phyloP scores from a whole-genome alignment of 2,329 filamentous ascomycete species.

The Ophiocordyceps camponoti-rufipedis region DNA sequence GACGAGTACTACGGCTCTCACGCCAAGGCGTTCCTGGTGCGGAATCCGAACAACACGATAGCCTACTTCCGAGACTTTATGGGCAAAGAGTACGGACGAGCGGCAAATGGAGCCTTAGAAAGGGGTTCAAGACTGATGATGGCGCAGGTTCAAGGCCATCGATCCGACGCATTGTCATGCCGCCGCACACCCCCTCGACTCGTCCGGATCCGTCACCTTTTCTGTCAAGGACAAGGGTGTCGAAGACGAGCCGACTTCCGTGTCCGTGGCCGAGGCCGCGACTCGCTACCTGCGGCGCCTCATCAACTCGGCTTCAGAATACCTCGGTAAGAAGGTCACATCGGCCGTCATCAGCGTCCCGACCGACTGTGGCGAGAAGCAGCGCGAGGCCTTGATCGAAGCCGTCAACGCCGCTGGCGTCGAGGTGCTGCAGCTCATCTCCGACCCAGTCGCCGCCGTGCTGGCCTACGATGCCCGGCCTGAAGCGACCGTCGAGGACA shows the following conservation, averaged over 20 bases:
- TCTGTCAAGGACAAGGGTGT: slow-evolving; percentile 58
- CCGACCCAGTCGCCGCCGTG: slow-evolving; percentile 75
- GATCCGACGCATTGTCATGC: slow-evolving; percentile 90
- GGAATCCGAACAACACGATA: slow-evolving; percentile 84
- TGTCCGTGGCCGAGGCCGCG: slow-evolving; percentile 65
- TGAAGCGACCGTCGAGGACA: slow-evolving; percentile 57
- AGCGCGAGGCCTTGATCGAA: slow-evolving; percentile 62
- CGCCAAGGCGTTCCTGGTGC: slow-evolving; percentile 82
- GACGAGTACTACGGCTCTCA: slow-evolving; percentile 95
- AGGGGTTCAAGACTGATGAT: neutral
- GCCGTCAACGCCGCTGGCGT: slow-evolving; percentile 66
- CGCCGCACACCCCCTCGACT: slow-evolving; percentile 73
- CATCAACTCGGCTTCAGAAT: slow-evolving; percentile 70
- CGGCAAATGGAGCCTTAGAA: neutral
- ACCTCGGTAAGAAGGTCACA: slow-evolving; percentile 80
- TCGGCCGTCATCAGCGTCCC: slow-evolving; percentile 90
- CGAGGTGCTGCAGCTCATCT: slow-evolving; percentile 82
- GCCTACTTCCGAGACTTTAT: slow-evolving; percentile 93
- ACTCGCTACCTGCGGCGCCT: slow-evolving; percentile 74
- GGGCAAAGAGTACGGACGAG: slow-evolving; percentile 54
- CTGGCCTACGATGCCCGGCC: slow-evolving; percentile 82
- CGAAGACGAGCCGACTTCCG: slow-evolving; percentile 42
- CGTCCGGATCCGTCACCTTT: slow-evolving; percentile 58
- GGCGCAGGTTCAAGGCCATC: slow-evolving; percentile 67
- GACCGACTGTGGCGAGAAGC: slow-evolving; percentile 78